Base-by-base conservation (phyloP, 75 land plant genomes). In the Selaginella moellendorffii region DNA sequence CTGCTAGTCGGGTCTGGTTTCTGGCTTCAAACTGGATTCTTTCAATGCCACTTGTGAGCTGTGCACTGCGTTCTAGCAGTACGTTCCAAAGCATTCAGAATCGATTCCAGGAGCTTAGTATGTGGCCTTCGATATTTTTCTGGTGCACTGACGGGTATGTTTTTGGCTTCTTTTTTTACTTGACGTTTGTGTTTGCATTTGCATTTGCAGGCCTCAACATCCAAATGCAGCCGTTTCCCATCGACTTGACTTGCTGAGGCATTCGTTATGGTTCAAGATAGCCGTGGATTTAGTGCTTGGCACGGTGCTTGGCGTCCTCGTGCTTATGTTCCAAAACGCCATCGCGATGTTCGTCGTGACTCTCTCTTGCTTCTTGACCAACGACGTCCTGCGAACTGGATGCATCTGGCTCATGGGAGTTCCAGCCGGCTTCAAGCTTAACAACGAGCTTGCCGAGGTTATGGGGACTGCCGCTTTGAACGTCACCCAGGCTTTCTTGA, bases 331-430 rank as follows among this genome's bases (percentile, higher is more conserved):
- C 63, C 56, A 65, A 52, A 70, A 77, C 54, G 68, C 73, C 29
- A 69, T 73, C 2, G 71, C 64, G 52, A 26, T 54, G n/a, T 82
- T 73, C 72, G 53, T 86, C 58, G 73, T 53, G 17, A 42, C 20
- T 28, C 54, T 79, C 56, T 77, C 72, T 21, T 52, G 28, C 26
- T 53, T 73, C 20, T 61, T 86, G 12, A 95, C 96, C 28, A 77
- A 89, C 67, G 68, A 79, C 42, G 60, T 85, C 22, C 72, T 95
- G 70, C 96, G 99, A 8, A 78, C 90, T 31, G 96, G 99, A 58
- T 89, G 85, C 79, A 85, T 84, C 27, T 95, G 99, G 99, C 69
- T 95, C 65, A 95, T 95, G 96, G 99, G 90, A 56, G 96, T 79
- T 23, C 99, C 99, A 24, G 99, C 99, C 26, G 99, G 99, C 24